phyloP scores from a whole-genome alignment of 2,329 filamentous ascomycete genomes.

The Tolypocladium amazonense region DNA sequence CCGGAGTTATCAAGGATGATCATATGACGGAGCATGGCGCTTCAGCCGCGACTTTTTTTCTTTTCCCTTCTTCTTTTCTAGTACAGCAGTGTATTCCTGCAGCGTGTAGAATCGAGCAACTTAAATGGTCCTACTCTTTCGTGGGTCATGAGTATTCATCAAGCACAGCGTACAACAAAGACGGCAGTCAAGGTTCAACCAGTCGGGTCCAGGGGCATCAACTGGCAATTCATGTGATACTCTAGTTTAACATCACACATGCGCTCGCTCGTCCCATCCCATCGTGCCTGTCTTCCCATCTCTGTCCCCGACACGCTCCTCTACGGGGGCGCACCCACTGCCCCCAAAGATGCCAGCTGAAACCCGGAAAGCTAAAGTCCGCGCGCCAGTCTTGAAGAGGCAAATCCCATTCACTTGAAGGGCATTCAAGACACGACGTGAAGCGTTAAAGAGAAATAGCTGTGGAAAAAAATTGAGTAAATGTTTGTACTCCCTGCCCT shows the following conservation, averaged over 20 bases:
- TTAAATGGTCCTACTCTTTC: not conserved
- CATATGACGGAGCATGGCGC: not conserved
- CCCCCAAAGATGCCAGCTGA: not conserved
- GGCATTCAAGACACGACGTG: slow-evolving; percentile 14
- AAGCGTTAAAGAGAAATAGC: slow-evolving; percentile 9
- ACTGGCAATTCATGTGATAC: not conserved
- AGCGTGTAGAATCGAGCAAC: too few relatives aligned
- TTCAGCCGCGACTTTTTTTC: not conserved
- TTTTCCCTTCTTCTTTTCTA: not conserved
- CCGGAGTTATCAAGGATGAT: not conserved
- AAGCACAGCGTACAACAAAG: not conserved
- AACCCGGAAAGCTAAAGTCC: not conserved
- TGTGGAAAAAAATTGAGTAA: slow-evolving; percentile 7
- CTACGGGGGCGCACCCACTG: not conserved
- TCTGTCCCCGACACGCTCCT: not conserved
- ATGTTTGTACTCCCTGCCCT: slow-evolving; percentile 28
- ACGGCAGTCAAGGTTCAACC: not conserved
- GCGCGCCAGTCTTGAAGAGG: slow-evolving; percentile 2
- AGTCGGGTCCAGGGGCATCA: not conserved
- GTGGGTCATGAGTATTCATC: not conserved
- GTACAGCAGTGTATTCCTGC: too few relatives aligned
- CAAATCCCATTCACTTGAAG: slow-evolving; percentile 24
- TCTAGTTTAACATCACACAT: not conserved
- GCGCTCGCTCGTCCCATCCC: not conserved
- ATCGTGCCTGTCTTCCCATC: not conserved